Percentiles rank a stretch among this genome's conserved stretches.
Evolutionary conservation across 306 rosid species (phyloP).

Genomic region (Betula pendula): DNA sequence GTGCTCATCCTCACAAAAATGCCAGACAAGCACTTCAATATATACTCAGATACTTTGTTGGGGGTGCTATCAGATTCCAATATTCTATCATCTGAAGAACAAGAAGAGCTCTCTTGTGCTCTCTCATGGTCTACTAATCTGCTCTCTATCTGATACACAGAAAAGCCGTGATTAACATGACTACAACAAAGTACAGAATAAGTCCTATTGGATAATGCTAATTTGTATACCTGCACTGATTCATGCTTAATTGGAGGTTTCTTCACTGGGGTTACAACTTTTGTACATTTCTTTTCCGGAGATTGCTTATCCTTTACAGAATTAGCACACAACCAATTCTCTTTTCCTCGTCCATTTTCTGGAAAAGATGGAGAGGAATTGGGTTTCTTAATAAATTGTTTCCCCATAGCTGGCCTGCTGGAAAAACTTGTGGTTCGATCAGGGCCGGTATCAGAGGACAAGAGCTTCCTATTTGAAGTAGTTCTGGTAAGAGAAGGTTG

Average conservation of each 20-base stretch:
- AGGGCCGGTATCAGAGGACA: constrained; percentile 38
- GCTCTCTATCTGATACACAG: constrained; percentile 50
- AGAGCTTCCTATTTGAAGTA: constrained; percentile 65
- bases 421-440: constrained; percentile 41
- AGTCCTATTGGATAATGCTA: constrained; percentile 2
- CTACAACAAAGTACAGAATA: constrained; percentile 19
- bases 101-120: constrained; percentile 46
- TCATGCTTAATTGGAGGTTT: constrained; percentile 56
- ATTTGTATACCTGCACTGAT: constrained; percentile 47
- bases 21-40: constrained; percentile 68
- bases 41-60: constrained; percentile 71
- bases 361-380: constrained; percentile 40
- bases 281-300: constrained; percentile 57
- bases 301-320: constrained; percentile 55
- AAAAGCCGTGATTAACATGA: constrained; percentile 25
- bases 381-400: constrained; percentile 41
- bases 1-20: constrained; percentile 60
- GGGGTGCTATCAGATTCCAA: constrained; percentile 54
- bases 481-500: constrained; percentile 76
- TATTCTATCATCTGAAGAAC: constrained; percentile 44
- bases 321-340: constrained; percentile 52
- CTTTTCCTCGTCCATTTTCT: constrained; percentile 73
- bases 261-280: constrained; percentile 49
- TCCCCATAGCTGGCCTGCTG: constrained; percentile 38
- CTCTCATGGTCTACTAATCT: constrained; percentile 60